Conservation (phyloP, 1,139 yeast genomes). For the Yamadazyma songkhlaensis region DNA sequence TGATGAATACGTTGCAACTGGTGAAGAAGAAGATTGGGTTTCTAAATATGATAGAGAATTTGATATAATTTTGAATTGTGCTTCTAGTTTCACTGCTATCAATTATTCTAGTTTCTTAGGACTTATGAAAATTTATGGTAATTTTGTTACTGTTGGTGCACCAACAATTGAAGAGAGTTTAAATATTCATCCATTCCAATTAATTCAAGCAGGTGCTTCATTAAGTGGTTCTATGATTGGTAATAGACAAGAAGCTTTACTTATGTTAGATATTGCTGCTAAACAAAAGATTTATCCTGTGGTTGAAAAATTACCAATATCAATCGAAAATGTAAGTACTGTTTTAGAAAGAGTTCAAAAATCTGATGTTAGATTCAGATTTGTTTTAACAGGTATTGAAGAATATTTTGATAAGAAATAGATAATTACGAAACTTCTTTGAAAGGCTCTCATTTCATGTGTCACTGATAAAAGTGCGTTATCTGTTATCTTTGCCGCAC, state of each 20-base stretch:
- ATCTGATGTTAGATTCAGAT: conserved; percentile 64
- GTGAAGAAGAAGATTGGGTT: conserved; percentile 35
- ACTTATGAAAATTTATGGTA: conserved; percentile 37
- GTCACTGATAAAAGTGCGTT: no score
- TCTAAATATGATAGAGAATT: conserved; percentile 29
- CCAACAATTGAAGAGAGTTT: conserved; percentile 33
- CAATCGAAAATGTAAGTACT: conserved; percentile 24
- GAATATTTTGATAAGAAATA: conserved; percentile 21
- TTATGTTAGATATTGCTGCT: conserved; percentile 41
- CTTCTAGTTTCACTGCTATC: conserved; percentile 37
- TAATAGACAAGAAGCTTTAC: conserved; percentile 31
- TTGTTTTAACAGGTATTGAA: conserved; percentile 56
- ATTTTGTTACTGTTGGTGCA: conserved; percentile 52
- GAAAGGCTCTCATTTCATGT: no score
- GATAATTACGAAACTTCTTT: no score
- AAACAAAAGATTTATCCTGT: conserved; percentile 39
- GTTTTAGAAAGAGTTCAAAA: conserved; percentile 31
- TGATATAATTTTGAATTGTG: conserved; percentile 50
- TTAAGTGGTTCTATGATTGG: conserved; percentile 39
- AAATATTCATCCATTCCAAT: conserved; percentile 22
- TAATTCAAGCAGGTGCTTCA: conserved; percentile 28
- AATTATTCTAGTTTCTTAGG: conserved; percentile 28
- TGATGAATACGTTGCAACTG: conserved; percentile 37
- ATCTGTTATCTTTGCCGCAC: no score
- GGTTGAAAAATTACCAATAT: conserved; percentile 41